These are phyloP conservation scores for Cladophialophora carrionii DNA, from an alignment of 2,329 filamentous ascomycete species.

Conservation along the genomic window DNA sequence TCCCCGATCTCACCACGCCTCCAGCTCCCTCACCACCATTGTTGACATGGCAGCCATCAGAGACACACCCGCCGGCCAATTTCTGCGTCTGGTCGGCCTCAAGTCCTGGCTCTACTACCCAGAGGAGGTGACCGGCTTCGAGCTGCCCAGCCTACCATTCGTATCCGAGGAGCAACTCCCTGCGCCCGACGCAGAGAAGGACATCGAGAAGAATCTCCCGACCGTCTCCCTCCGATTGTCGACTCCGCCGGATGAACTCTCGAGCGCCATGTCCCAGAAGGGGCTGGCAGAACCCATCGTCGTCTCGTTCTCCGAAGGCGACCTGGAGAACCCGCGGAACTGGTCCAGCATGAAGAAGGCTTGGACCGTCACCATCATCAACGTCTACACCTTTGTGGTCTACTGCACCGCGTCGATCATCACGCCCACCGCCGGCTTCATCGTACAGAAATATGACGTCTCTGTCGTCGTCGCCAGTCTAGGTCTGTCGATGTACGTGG, in stretches of 20 bases:
- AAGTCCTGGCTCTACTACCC: slow-evolving; percentile 25
- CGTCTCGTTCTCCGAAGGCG: slow-evolving; percentile 47
- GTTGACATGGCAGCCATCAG: slow-evolving; percentile 18
- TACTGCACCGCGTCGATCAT: slow-evolving; percentile 45
- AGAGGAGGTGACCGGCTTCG: slow-evolving; percentile 26
- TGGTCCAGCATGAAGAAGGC: slow-evolving; percentile 45
- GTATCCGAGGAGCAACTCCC: slow-evolving; percentile 14
- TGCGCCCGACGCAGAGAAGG: background rate
- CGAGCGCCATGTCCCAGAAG: slow-evolving; percentile 17
- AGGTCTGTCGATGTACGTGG: slow-evolving; percentile 44
- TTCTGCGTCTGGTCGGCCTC: slow-evolving; percentile 27
- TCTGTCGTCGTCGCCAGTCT: slow-evolving; percentile 40
- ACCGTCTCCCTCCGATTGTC: slow-evolving; percentile 11
- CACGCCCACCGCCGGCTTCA: slow-evolving; percentile 39
- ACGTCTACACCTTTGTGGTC: slow-evolving; percentile 47
- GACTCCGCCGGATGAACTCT: slow-evolving; percentile 13
- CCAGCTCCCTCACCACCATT: background rate
- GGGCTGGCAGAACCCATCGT: slow-evolving; percentile 34
- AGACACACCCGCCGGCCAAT: slow-evolving; percentile 30
- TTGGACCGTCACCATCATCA: slow-evolving; percentile 49
- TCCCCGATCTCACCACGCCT: slow-evolving; percentile 3
- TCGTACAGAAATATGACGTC: slow-evolving; percentile 40
- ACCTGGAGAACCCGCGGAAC: slow-evolving; percentile 52
- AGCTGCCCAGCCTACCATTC: slow-evolving; percentile 21
- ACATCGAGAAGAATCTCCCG: slow-evolving; percentile 21